phyloP scores from a whole-genome alignment of 352 stramenopile genomes.

The Globisporangium viniferum region DNA sequence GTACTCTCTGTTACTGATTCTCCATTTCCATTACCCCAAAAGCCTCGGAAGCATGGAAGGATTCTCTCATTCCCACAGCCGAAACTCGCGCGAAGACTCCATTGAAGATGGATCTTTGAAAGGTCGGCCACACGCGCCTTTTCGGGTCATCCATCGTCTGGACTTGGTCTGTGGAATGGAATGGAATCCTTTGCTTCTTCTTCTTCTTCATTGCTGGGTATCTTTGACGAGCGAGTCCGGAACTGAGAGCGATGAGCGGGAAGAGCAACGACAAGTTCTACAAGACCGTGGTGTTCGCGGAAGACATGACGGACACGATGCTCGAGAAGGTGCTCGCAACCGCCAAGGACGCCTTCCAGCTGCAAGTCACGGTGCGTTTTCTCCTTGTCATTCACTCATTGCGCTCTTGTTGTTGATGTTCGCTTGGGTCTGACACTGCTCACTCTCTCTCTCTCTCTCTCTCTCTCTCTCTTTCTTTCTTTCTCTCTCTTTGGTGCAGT shows the following conservation, averaged over 20 bases:
- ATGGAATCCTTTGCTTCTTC: background rate
- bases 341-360: constrained; percentile 89
- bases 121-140: background rate
- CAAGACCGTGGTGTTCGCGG: constrained; percentile 92
- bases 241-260: constrained; percentile 28
- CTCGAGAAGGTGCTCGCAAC: constrained; percentile 88
- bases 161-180: too few species aligned
- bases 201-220: background rate
- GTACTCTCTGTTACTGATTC: too few species aligned
- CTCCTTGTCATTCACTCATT: background rate
- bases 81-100: too few species aligned
- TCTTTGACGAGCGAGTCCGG: background rate
- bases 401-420: background rate
- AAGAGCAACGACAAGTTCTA: constrained; percentile 86
- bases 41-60: too few species aligned
- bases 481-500: constrained; percentile 29
- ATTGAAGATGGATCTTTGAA: background rate
- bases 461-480: constrained; percentile 10
- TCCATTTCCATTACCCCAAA: too few species aligned
- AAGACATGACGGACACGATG: constrained; percentile 95
- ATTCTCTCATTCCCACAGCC: too few species aligned
- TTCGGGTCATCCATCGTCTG: background rate
- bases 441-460: background rate
- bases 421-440: background rate
- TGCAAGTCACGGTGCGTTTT: constrained; percentile 70